Percentiles rank a stretch among this genome's conserved stretches.
Conservation (phyloP, 176 grass and related monocot genomes). For the Triticum monococcum region DNA sequence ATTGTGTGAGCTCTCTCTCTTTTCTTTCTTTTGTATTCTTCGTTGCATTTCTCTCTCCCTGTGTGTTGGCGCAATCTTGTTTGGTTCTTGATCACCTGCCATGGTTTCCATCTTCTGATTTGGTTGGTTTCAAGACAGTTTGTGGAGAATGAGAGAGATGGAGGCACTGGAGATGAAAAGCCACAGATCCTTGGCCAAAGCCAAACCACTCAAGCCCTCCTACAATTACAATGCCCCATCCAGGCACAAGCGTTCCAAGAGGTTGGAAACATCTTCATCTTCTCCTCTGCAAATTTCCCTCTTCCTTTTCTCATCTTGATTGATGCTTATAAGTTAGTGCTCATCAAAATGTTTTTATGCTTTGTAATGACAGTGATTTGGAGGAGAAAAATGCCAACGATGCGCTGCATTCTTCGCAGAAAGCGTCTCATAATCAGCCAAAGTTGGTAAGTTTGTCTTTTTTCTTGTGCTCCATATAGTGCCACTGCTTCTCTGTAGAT, state of each 20-base stretch:
- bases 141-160: conserved; percentile 29
- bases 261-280: conserved; percentile 35
- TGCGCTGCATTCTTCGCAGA: conserved; percentile 42
- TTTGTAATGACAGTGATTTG: conserved; percentile 56
- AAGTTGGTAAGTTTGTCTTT: conserved; percentile 40
- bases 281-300: not conserved
- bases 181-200: conserved; percentile 35
- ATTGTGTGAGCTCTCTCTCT: conserved; percentile 35
- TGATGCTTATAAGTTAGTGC: not conserved
- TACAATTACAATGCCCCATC: conserved; percentile 22
- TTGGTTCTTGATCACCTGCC: conserved; percentile 10
- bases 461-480: not conserved
- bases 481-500: conserved; percentile 12
- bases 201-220: conserved; percentile 28
- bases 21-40: not conserved
- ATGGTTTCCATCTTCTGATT: not conserved
- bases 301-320: not conserved
- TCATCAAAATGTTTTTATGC: not conserved
- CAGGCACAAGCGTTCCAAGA: conserved; percentile 50
- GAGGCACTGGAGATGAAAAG: conserved; percentile 46
- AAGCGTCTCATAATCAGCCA: conserved; percentile 19
- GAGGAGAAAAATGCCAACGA: conserved; percentile 47
- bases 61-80: not conserved
- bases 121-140: conserved; percentile 4
- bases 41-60: conserved; percentile 4